A percentile compares a stretch with the other conserved stretches of the same genome.
These are phyloP conservation scores for Rhodotorula kratochvilovae DNA, from an alignment of 768 basidiomycete species.

Conservation along the genomic window DNA sequence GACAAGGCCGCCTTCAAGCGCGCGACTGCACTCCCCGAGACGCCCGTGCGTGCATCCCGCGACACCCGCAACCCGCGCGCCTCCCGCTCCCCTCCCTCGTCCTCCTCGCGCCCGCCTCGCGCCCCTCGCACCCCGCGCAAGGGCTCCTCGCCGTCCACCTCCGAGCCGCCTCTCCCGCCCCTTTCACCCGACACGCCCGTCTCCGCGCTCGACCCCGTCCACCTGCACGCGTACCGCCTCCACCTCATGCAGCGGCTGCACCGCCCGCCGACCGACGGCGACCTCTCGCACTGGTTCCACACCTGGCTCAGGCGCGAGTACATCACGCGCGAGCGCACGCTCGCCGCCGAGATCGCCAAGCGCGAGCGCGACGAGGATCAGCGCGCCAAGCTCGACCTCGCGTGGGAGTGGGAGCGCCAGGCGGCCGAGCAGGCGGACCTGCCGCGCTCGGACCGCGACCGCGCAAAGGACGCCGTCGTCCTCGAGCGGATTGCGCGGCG, in stretches of 20 bases:
- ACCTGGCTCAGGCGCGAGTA: neutral
- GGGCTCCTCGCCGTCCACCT: neutral
- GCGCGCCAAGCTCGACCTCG: slow-evolving; percentile 10
- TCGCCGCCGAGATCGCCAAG: neutral
- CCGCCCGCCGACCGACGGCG: neutral
- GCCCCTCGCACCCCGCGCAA: neutral
- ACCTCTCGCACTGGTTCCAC: neutral
- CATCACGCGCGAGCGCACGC: neutral
- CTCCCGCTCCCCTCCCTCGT: no score
- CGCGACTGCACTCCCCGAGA: neutral
- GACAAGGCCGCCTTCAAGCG: neutral
- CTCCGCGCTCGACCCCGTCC: neutral
- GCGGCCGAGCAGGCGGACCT: neutral
- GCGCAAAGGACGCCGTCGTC: neutral
- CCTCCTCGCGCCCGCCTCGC: no score
- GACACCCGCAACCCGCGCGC: neutral
- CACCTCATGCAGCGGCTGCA: neutral
- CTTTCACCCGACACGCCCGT: neutral
- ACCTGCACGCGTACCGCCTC: neutral
- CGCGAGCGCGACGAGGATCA: no score
- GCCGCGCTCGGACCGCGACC: neutral
- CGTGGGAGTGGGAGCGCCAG: slow-evolving; percentile 23
- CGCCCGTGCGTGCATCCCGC: neutral
- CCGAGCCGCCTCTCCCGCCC: neutral
- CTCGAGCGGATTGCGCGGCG: neutral